Percentiles rank a stretch among this genome's conserved stretches.
phyloP scores from a whole-genome alignment of 768 basidiomycete genomes.

The Hygrophorus russula region DNA sequence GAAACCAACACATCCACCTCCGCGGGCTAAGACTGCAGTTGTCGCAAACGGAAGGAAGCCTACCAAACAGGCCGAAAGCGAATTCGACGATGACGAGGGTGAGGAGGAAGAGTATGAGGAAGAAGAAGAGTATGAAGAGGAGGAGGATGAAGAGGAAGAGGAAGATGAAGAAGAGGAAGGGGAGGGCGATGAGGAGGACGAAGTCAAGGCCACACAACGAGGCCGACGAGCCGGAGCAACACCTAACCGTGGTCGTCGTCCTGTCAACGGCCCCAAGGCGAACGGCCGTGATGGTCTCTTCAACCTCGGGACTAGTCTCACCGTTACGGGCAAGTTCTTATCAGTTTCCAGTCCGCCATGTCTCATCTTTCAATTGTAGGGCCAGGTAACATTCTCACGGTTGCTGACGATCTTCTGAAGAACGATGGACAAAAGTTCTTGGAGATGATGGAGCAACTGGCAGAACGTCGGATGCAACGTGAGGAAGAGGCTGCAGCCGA shows the following conservation, averaged over 20 bases:
- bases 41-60: slow-evolving; percentile 5
- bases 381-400: slow-evolving; percentile 91
- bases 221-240: slow-evolving; percentile 19
- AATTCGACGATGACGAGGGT: slow-evolving; percentile 59
- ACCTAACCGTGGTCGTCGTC: slow-evolving; percentile 8
- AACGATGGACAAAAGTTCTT: slow-evolving; percentile 98
- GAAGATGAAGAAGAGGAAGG: slow-evolving; percentile 28
- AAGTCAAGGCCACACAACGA: slow-evolving; percentile 25
- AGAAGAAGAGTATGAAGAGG: slow-evolving; percentile 41
- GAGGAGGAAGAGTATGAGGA: slow-evolving; percentile 69
- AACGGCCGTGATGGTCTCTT: slow-evolving; percentile 58
- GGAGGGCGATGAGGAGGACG: slow-evolving; percentile 42
- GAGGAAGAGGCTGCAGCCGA: slow-evolving; percentile 53
- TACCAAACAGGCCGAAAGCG: slow-evolving; percentile 32
- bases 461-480: slow-evolving; percentile 85
- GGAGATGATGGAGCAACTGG: slow-evolving; percentile 99
- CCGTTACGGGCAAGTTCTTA: slow-evolving; percentile 58
- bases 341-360: slow-evolving; percentile 8
- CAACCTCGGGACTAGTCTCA: slow-evolving; percentile 72
- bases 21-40: slow-evolving; percentile 18
- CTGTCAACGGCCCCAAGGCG: slow-evolving; percentile 27
- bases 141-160: slow-evolving; percentile 28
- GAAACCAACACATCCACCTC: slow-evolving; percentile 23
- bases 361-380: slow-evolving; percentile 26
- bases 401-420: slow-evolving; percentile 96